Percentiles rank a stretch among this genome's conserved stretches.
These are phyloP conservation scores for Rhododendron williamsianum DNA, from an alignment of 148 eudicot species.

Conservation along the genomic window DNA sequence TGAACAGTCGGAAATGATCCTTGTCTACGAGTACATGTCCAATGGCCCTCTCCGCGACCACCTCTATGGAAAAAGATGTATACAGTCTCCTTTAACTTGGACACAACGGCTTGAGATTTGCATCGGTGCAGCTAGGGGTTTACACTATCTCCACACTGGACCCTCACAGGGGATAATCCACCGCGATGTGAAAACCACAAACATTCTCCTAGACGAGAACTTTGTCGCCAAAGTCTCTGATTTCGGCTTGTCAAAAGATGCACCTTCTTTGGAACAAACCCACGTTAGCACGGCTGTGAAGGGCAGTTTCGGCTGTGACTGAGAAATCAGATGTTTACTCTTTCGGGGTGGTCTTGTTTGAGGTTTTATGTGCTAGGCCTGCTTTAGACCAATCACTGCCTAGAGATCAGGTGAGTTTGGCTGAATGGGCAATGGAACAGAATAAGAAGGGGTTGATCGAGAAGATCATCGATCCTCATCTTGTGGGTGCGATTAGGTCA, in stretches of 20 bases:
- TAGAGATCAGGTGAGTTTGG: slow-evolving; percentile 56
- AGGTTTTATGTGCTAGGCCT: slow-evolving; percentile 51
- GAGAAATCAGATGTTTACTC: slow-evolving; percentile 71
- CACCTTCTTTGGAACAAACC: slow-evolving; percentile 47
- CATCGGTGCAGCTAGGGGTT: slow-evolving; percentile 56
- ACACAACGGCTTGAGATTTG: slow-evolving; percentile 63
- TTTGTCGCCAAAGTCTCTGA: slow-evolving; percentile 65
- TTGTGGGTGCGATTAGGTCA: slow-evolving; percentile 34
- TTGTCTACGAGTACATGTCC: slow-evolving; percentile 60
- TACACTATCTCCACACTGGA: slow-evolving; percentile 73
- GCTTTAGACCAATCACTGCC: slow-evolving; percentile 60
- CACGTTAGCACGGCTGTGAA: slow-evolving; percentile 66
- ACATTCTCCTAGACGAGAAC: slow-evolving; percentile 53
- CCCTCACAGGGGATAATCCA: slow-evolving; percentile 64
- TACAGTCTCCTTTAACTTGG: slow-evolving; percentile 39
- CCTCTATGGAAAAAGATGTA: slow-evolving; percentile 32
- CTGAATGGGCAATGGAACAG: slow-evolving; percentile 58
- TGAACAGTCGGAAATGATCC: slow-evolving; percentile 53
- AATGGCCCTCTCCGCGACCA: slow-evolving; percentile 67
- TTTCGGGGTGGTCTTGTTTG: slow-evolving; percentile 57
- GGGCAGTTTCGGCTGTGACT: slow-evolving; percentile 62
- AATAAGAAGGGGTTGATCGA: slow-evolving; percentile 43
- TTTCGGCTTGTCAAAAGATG: slow-evolving; percentile 58
- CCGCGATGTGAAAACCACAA: slow-evolving; percentile 64
- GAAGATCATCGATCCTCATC: slow-evolving; percentile 44